phyloP scores from a whole-genome alignment of 139 green algal species.

The Chlamydomonas applanata region DNA sequence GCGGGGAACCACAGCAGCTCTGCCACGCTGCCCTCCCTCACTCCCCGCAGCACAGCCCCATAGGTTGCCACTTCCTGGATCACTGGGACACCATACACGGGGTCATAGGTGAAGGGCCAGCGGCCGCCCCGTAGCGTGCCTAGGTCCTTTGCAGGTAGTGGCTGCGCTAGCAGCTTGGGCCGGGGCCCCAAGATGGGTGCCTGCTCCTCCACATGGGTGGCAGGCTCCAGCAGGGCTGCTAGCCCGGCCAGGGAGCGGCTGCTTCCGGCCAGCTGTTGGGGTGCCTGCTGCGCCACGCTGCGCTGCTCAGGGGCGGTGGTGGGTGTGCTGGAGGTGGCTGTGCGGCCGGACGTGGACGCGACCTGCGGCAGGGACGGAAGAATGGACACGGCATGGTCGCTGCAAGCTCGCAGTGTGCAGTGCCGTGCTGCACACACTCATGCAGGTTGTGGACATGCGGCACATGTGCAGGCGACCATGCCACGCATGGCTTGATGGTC shows the following conservation, averaged over 20 bases:
- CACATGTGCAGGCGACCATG: no score
- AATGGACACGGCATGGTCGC: background rate
- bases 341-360: background rate
- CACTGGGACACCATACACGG: slow-evolving; percentile 56
- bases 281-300: no score
- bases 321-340: background rate
- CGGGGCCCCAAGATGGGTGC: background rate
- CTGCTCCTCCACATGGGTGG: background rate
- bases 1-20: slow-evolving; percentile 65
- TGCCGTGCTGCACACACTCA: no score
- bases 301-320: no score
- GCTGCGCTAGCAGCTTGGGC: slow-evolving; percentile 3
- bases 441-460: no score
- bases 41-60: slow-evolving; percentile 61
- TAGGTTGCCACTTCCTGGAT: slow-evolving; percentile 50
- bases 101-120: slow-evolving; percentile 60
- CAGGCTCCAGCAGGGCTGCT: no score
- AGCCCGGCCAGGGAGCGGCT: background rate
- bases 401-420: no score
- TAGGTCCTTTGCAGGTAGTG: slow-evolving; percentile 50
- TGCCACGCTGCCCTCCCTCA: slow-evolving; percentile 44
- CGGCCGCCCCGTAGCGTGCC: slow-evolving; percentile 43
- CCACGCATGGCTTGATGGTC: no score
- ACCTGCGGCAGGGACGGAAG: background rate
- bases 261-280: no score